Evolutionary conservation across 148 eudicot genomes (phyloP).

Genomic region (Amaranthus hypochondriacus): DNA sequence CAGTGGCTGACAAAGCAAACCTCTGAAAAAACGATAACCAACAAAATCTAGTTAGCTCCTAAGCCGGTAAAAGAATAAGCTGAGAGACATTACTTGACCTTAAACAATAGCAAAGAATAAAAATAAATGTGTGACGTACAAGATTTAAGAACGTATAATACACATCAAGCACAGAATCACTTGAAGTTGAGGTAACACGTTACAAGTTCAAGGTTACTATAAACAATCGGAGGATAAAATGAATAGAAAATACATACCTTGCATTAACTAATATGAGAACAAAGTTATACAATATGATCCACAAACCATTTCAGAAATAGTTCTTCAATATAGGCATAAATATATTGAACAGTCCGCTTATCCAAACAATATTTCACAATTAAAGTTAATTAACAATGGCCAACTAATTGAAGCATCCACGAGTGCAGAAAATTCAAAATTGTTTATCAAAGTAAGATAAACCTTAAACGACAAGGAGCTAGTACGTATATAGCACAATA

Average conservation of each 20-base stretch:
- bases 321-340: neutral
- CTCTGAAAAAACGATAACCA: conserved; percentile 32
- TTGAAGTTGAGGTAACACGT: neutral
- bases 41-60: neutral
- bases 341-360: neutral
- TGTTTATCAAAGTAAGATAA: neutral
- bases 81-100: neutral
- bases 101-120: neutral
- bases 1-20: conserved; percentile 82
- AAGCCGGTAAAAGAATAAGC: neutral
- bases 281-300: neutral
- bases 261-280: neutral
- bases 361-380: neutral
- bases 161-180: neutral
- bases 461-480: neutral
- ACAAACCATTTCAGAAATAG: neutral
- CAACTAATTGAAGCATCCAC: neutral
- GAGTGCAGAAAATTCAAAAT: neutral
- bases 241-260: neutral
- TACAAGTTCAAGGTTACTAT: conserved; percentile 1
- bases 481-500: neutral
- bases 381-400: too few relatives aligned
- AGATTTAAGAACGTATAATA: neutral
- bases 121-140: neutral
- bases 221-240: neutral